Conservation (phyloP, 192 early-diverging fungal genomes). For the Allomyces arbusculus region DNA sequence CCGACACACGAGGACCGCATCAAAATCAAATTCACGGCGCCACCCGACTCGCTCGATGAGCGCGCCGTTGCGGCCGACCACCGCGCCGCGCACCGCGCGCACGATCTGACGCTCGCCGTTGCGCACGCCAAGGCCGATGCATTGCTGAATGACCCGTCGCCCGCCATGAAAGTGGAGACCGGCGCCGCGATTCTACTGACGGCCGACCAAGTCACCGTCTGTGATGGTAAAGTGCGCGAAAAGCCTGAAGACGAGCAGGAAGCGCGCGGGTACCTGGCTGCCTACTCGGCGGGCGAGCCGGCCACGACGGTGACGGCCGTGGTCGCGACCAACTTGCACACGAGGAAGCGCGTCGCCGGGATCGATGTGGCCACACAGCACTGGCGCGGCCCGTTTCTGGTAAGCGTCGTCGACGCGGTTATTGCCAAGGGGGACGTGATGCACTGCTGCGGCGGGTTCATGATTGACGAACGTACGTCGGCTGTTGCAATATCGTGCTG, state of each 20-base stretch:
- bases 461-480: slow-evolving; percentile 23
- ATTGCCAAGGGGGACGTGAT: slow-evolving; percentile 22
- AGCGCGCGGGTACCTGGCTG: slow-evolving; percentile 13
- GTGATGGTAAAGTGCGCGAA: slow-evolving; percentile 18
- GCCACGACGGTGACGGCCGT: slow-evolving; percentile 19
- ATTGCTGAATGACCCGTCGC: slow-evolving; percentile 7
- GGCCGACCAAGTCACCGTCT: slow-evolving; percentile 24
- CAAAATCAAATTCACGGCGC: background rate
- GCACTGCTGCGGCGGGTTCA: slow-evolving; percentile 25
- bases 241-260: slow-evolving; percentile 18
- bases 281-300: slow-evolving; percentile 10
- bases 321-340: slow-evolving; percentile 19
- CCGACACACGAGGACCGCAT: background rate
- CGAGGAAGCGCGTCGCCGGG: slow-evolving; percentile 10
- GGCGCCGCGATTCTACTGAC: slow-evolving; percentile 6
- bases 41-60: background rate
- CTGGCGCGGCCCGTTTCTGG: slow-evolving; percentile 14
- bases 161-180: background rate
- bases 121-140: slow-evolving; percentile 22
- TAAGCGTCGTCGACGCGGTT: slow-evolving; percentile 15
- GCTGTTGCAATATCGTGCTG: no score
- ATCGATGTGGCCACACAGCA: slow-evolving; percentile 20
- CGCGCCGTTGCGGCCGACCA: background rate
- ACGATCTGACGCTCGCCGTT: background rate
- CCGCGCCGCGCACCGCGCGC: background rate